Conservation (phyloP, 1,284 basidiomycete species). For the Apiotrichum sp. region DNA sequence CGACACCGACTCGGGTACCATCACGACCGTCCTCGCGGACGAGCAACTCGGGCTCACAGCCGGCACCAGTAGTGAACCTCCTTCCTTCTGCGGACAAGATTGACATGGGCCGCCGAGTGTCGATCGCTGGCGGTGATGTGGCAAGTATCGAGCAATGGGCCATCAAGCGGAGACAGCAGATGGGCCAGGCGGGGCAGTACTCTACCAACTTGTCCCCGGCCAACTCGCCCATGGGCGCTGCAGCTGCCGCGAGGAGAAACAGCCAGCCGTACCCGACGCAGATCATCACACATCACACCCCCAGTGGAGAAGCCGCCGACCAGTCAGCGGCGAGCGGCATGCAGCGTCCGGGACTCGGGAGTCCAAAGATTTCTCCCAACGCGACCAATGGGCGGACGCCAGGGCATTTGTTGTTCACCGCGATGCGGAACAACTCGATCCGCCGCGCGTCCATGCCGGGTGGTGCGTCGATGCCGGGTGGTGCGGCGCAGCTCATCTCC, state of each 20-base stretch:
- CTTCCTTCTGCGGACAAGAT: conserved; percentile 12
- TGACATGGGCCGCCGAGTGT: conserved; percentile 31
- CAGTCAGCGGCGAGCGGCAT: background rate
- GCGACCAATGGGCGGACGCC: conserved; percentile 27
- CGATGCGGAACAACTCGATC: conserved; percentile 38
- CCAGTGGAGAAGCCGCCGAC: background rate
- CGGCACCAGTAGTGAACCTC: background rate
- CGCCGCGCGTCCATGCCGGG: conserved; percentile 18
- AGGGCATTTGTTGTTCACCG: conserved; percentile 31
- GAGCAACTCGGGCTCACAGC: background rate
- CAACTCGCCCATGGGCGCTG: conserved; percentile 32
- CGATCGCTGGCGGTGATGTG: conserved; percentile 34
- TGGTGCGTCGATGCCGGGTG: conserved; percentile 29
- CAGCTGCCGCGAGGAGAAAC: conserved; percentile 28
- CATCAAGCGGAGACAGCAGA: conserved; percentile 9
- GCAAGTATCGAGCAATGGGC: conserved; percentile 32
- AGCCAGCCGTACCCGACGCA: conserved; percentile 41
- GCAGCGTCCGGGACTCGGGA: conserved; percentile 9
- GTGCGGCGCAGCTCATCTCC: conserved; percentile 32
- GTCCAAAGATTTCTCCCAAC: conserved; percentile 31
- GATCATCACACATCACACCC: background rate
- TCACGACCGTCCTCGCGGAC: conserved; percentile 3
- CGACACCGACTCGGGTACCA: background rate
- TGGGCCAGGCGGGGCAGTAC: background rate
- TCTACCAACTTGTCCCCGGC: background rate